A percentile compares a stretch with the other conserved stretches of the same genome.
Evolutionary conservation across 305 asterid genomes (phyloP).

Genomic region (Withania somnifera): DNA sequence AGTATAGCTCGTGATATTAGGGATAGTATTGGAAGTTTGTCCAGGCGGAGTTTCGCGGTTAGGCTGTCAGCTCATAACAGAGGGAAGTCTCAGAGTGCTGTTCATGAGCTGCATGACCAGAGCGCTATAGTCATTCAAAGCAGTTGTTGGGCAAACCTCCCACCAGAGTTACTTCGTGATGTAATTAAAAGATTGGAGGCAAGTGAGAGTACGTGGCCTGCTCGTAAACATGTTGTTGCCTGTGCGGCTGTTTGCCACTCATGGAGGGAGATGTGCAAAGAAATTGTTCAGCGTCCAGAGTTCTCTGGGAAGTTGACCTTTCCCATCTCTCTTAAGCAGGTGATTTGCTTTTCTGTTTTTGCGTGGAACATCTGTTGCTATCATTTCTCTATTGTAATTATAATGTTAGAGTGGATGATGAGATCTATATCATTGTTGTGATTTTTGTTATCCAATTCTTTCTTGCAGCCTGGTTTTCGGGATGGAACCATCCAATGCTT

Average conservation of each 20-base stretch:
- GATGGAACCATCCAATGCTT: slow-evolving; percentile 86
- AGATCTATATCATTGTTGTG: neutral
- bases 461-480: slow-evolving; percentile 68
- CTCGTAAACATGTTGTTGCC: slow-evolving; percentile 69
- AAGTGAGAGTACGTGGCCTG: slow-evolving; percentile 80
- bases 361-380: neutral
- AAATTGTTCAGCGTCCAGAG: slow-evolving; percentile 63
- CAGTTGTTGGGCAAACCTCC: slow-evolving; percentile 87
- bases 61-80: slow-evolving; percentile 34
- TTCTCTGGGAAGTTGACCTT: slow-evolving; percentile 67
- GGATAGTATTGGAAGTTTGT: slow-evolving; percentile 75
- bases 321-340: slow-evolving; percentile 88
- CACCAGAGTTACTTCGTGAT: slow-evolving; percentile 78
- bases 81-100: slow-evolving; percentile 72
- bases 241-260: slow-evolving; percentile 79
- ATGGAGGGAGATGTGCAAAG: slow-evolving; percentile 88
- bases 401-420: neutral
- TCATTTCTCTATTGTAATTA: neutral
- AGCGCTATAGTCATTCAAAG: slow-evolving; percentile 47
- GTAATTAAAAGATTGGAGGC: slow-evolving; percentile 77
- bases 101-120: slow-evolving; percentile 62
- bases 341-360: slow-evolving; percentile 3
- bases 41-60: slow-evolving; percentile 61
- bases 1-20: slow-evolving; percentile 76
- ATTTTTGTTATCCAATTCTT: neutral